Conservation (phyloP, 352 stramenopile genomes). For the Phytophthora pluvialis region DNA sequence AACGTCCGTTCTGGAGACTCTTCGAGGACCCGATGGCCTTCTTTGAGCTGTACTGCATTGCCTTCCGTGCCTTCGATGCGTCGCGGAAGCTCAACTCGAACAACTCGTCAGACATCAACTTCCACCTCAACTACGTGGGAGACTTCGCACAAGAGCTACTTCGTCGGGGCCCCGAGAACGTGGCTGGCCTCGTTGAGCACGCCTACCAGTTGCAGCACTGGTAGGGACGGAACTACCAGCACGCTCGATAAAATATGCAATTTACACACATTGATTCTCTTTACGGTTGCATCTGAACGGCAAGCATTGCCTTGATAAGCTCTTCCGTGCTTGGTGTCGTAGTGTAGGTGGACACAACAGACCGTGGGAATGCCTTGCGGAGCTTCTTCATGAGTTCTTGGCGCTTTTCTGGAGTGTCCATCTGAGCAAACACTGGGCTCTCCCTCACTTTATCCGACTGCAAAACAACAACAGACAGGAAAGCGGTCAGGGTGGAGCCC, state of each 20-base stretch:
- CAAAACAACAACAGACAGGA: background rate
- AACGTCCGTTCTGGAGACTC: slow-evolving; percentile 84
- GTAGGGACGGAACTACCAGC: slow-evolving; percentile 32
- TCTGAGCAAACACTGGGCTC: slow-evolving; percentile 37
- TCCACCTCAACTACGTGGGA: slow-evolving; percentile 73
- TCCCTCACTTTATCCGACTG: slow-evolving; percentile 50
- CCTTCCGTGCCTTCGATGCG: slow-evolving; percentile 74
- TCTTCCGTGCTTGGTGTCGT: slow-evolving; percentile 28
- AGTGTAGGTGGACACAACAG: background rate
- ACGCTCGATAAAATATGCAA: slow-evolving; percentile 39
- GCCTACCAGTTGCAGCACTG: slow-evolving; percentile 84
- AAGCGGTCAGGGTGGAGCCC: background rate
- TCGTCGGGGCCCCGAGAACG: slow-evolving; percentile 62
- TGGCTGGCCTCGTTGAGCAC: slow-evolving; percentile 64
- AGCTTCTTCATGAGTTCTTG: slow-evolving; percentile 47
- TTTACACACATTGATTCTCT: slow-evolving; percentile 29
- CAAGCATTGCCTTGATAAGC: slow-evolving; percentile 35
- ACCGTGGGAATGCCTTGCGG: slow-evolving; percentile 23
- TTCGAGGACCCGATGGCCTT: slow-evolving; percentile 89
- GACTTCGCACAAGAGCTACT: slow-evolving; percentile 81
- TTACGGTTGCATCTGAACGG: slow-evolving; percentile 22
- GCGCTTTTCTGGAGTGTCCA: slow-evolving; percentile 57
- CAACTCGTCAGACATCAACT: slow-evolving; percentile 59
- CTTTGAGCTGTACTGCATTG: slow-evolving; percentile 81
- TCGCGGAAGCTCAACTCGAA: slow-evolving; percentile 61